Evolutionary conservation across 225 moss, liverwort and hornwort genomes (phyloP).

Genomic region (Climacium dendroides): DNA sequence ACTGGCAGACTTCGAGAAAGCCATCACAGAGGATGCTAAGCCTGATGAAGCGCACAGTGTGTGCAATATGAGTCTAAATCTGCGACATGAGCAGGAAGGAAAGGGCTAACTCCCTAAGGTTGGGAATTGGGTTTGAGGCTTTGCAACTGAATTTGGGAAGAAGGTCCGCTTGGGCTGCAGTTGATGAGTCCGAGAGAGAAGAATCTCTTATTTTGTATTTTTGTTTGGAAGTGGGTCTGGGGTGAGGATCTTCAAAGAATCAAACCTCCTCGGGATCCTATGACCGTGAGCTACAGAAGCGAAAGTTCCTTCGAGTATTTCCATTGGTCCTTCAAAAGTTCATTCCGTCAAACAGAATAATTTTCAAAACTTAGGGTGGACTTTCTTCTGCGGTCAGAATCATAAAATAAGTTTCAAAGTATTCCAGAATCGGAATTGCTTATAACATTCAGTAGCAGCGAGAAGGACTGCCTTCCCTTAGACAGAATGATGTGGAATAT

Average conservation of each 20-base stretch:
- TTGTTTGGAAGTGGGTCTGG: background rate
- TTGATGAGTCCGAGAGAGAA: background rate
- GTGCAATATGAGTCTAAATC: background rate
- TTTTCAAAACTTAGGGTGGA: no score
- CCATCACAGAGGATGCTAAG: background rate
- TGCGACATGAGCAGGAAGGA: background rate
- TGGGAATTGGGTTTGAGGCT: background rate
- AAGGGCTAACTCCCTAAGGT: background rate
- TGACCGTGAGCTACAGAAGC: background rate
- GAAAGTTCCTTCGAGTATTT: background rate
- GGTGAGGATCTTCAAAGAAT: background rate
- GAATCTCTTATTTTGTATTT: background rate
- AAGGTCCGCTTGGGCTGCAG: background rate
- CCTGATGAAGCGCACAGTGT: background rate
- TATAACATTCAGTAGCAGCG: no score
- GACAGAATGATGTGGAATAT: no score
- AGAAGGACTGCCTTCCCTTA: no score
- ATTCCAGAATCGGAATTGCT: fast-evolving
- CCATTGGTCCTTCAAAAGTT: background rate
- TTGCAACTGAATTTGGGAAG: background rate
- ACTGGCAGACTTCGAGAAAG: background rate
- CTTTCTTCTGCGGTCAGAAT: background rate
- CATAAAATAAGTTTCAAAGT: background rate
- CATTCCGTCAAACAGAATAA: background rate
- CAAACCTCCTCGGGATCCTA: background rate